phyloP scores from a whole-genome alignment of 805 yeast genomes.

The Wickerhamiella spandovensis region DNA sequence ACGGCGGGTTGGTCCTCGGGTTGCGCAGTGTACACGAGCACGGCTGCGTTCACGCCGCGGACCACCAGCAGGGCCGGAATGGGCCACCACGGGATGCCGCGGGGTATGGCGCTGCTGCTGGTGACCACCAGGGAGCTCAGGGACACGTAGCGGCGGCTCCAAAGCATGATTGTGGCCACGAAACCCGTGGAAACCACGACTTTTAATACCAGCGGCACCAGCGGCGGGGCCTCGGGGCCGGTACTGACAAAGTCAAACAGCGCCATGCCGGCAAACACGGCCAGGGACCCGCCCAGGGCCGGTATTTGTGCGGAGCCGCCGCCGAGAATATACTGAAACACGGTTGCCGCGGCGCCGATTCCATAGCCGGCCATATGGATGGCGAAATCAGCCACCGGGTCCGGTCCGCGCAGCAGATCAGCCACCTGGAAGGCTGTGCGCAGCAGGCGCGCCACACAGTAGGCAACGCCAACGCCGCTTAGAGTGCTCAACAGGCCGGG shows the following conservation, averaged over 20 bases:
- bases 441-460: conserved; percentile 9
- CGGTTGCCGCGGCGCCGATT: conserved; percentile 11
- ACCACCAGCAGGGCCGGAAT: not conserved
- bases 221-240: not conserved
- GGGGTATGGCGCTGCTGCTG: not conserved
- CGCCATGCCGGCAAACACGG: not conserved
- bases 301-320: conserved; percentile 10
- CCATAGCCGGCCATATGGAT: not conserved
- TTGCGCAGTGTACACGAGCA: not conserved
- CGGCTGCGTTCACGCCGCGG: not conserved
- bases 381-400: conserved; percentile 7
- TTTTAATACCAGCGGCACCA: not conserved
- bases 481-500: conserved; percentile 13
- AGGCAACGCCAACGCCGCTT: not conserved
- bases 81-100: not conserved
- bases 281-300: not conserved
- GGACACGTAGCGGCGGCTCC: not conserved
- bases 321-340: conserved; percentile 10
- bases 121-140: not conserved
- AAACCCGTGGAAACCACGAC: not conserved
- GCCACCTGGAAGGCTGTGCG: conserved; percentile 14
- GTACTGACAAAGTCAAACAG: not conserved
- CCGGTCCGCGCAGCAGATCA: conserved; percentile 11
- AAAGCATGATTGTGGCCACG: not conserved
- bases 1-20: not conserved